Evolutionary conservation across 495 filamentous ascomycete genomes (phyloP).

Genomic region (Letharia columbiana): DNA sequence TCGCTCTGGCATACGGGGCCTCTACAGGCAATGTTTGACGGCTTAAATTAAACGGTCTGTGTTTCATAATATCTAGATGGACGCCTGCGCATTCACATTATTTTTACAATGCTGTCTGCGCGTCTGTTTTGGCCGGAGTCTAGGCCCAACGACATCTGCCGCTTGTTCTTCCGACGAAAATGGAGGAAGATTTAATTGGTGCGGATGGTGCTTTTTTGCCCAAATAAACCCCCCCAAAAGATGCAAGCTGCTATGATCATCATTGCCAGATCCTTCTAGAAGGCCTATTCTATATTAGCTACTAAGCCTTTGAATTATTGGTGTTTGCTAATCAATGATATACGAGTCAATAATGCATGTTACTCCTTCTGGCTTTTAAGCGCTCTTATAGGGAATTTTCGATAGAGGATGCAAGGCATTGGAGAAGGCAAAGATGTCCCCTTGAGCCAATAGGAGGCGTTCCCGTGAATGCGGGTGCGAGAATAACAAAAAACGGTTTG

Average conservation of each 20-base stretch:
- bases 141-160: neutral
- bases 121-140: neutral
- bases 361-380: neutral
- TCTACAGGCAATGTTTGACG: neutral
- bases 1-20: neutral
- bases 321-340: neutral
- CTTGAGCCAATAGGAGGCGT: neutral
- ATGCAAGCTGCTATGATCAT: neutral
- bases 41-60: neutral
- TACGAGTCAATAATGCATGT: neutral
- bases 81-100: neutral
- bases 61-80: neutral
- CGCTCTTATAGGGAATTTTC: neutral
- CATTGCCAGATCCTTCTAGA: neutral
- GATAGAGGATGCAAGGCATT: neutral
- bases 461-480: neutral
- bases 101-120: neutral
- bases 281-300: neutral
- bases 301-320: neutral
- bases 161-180: neutral
- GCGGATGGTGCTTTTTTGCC: neutral
- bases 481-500: neutral
- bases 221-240: neutral
- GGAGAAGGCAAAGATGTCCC: neutral
- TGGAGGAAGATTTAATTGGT: neutral